These are phyloP conservation scores for Calonectria hawksworthii DNA, from an alignment of 2,329 filamentous ascomycete species.

Conservation along the genomic window DNA sequence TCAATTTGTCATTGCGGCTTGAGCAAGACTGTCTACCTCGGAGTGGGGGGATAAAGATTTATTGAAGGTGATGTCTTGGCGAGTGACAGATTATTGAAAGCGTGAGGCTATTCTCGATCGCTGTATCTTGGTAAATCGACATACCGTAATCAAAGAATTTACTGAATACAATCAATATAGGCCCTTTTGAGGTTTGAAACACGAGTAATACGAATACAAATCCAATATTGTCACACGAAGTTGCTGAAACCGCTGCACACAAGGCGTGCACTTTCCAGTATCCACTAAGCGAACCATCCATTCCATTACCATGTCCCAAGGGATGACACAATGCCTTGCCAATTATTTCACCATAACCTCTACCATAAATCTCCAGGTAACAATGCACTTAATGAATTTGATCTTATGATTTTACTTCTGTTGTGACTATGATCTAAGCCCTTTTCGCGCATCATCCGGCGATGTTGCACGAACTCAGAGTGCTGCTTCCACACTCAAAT, in stretches of 20 bases:
- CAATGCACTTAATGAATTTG: background rate
- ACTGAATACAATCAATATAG: background rate
- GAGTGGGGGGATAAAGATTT: background rate
- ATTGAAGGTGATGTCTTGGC: background rate
- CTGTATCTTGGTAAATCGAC: background rate
- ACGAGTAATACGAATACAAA: background rate
- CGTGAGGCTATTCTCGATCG: background rate
- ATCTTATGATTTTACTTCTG: background rate
- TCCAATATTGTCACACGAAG: background rate
- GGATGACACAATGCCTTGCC: background rate
- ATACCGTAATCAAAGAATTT: background rate
- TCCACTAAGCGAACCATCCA: too few species aligned
- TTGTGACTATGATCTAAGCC: background rate
- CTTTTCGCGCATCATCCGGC: background rate
- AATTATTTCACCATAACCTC: background rate
- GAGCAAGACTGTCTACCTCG: too few species aligned
- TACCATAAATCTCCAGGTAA: background rate
- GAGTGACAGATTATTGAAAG: background rate
- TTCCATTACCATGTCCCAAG: too few species aligned
- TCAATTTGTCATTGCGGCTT: too few species aligned
- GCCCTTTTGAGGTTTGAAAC: background rate
- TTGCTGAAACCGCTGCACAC: background rate
- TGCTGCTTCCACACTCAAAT: background rate
- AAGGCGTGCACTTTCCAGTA: background rate
- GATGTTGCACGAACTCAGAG: background rate